Evolutionary conservation across 164 flowering plant species (phyloP), one percentile per base, ranked within the genome.

Genomic region (Tinospora cordifolia): DNA sequence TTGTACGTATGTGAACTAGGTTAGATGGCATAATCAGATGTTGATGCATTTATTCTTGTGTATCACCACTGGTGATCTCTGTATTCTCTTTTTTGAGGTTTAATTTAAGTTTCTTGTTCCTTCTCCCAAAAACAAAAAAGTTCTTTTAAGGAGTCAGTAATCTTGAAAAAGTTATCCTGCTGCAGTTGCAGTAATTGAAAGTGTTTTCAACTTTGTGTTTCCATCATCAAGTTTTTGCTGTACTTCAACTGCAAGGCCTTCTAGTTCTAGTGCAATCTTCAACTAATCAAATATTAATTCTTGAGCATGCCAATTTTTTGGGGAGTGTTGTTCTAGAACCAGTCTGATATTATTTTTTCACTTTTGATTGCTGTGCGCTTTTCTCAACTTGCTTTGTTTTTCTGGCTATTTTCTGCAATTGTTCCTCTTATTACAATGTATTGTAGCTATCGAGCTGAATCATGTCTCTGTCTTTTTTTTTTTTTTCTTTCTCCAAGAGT

Each of bases 401-500:
- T 6, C 5, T 54, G 60, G n/a, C 19, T 7, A 21, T 21, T 54
- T 54, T 54, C 60, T n/a, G 2, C 10, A 19, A 21, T 54, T 17
- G 0, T 19, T 54, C 36, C 6, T 14, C 19, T 47, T 8, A 19
- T 54, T 19, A 54, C 8, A 54, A 54, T 15, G 21, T 19, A 54
- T 19, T 54, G 21, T 51, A n/a, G 24, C 60, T 22, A 17, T 19
- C 9, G 14, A 38, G 26, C 51, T 74, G 66, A 74, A 51, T 40
- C 47, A 60, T 65, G 12, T 69, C 9, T 66, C 49, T 66, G 19
- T 6, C 60, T 19, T 69, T 65, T 74, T 22, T 78, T n/a, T n/a
- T n/a, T n/a, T n/a, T n/a, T n/a, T n/a, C n/a, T 71, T 22, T 78
- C 44, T 66, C 69, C 36, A 69, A 75, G 84, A 69, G 40, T 70